phyloP scores from a whole-genome alignment of 768 basidiomycete genomes.

The Pulveroboletus sp. region DNA sequence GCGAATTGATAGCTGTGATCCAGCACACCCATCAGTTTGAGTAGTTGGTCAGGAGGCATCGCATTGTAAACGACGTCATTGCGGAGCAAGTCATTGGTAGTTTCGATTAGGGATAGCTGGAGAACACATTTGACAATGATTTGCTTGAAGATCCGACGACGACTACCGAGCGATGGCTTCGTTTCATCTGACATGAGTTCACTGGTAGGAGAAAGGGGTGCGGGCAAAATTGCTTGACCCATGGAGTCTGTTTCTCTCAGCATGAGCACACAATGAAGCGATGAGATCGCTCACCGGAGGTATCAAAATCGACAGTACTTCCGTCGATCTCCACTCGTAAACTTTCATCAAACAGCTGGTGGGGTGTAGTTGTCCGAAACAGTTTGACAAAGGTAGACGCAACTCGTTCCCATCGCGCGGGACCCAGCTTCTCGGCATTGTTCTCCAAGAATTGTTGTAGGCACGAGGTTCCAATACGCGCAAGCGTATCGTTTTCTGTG shows the following conservation, averaged over 20 bases:
- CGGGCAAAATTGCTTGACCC: constrained; percentile 72
- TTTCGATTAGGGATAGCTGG: constrained; percentile 94
- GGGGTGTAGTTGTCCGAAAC: constrained; percentile 97
- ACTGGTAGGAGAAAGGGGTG: constrained; percentile 79
- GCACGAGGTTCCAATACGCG: constrained; percentile 96
- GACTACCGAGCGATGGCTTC: constrained; percentile 60
- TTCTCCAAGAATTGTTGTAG: constrained; percentile 93
- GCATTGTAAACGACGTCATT: constrained; percentile 89
- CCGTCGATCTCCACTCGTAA: constrained; percentile 82
- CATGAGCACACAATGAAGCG: constrained; percentile 8
- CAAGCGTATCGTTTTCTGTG: constrained; percentile 95
- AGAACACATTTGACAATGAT: constrained; percentile 99
- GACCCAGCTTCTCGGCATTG: constrained; percentile 84
- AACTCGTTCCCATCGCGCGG: constrained; percentile 86
- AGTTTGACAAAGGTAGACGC: constrained; percentile 91
- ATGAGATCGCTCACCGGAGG: constrained; percentile 28
- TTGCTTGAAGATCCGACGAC: constrained; percentile 90
- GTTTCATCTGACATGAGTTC: constrained; percentile 48
- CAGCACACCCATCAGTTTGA: constrained; percentile 92
- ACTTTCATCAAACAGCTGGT: constrained; percentile 93
- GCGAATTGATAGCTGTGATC: constrained; percentile 99
- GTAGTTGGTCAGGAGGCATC: constrained; percentile 91
- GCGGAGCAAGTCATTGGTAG: constrained; percentile 90
- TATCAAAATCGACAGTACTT: constrained; percentile 52
- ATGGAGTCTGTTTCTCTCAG: constrained; percentile 43